phyloP scores from a whole-genome alignment of 257 asterid genomes.

The Galeopsis tetrahit region DNA sequence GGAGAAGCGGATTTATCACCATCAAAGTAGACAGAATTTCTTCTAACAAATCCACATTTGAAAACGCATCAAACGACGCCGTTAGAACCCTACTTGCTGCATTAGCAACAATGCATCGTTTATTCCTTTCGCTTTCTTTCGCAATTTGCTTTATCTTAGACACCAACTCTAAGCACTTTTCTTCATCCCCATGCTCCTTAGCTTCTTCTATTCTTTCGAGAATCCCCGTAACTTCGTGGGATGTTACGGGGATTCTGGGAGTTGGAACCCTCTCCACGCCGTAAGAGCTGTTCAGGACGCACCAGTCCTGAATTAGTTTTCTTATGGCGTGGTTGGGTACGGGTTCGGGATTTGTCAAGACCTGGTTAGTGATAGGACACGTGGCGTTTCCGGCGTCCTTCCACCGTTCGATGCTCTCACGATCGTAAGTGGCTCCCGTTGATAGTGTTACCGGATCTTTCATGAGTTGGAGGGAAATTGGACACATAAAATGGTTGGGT shows the following conservation, averaged over 20 bases:
- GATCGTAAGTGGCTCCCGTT: constrained; percentile 62
- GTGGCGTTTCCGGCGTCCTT: constrained; percentile 48
- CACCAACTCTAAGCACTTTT: constrained; percentile 36
- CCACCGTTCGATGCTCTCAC: constrained; percentile 63
- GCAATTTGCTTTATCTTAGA: constrained; percentile 34
- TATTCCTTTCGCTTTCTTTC: constrained; percentile 55
- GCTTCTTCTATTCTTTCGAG: constrained; percentile 29
- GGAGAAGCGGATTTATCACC: constrained; percentile 32
- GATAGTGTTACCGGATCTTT: constrained; percentile 71
- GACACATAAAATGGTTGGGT: constrained; percentile 46
- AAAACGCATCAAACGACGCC: constrained; percentile 42
- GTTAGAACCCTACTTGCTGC: constrained; percentile 41
- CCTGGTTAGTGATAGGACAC: constrained; percentile 58
- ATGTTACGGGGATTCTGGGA: constrained; percentile 44
- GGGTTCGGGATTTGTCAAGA: constrained; percentile 30
- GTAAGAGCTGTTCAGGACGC: constrained; percentile 46
- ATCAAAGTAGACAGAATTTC: constrained; percentile 45
- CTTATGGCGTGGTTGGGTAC: constrained; percentile 49
- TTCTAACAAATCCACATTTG: constrained; percentile 29
- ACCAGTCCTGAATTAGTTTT: constrained; percentile 61
- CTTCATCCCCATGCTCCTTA: constrained; percentile 3
- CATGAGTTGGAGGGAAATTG: constrained; percentile 53
- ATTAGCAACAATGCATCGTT: constrained; percentile 37
- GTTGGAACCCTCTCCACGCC: constrained; percentile 61
- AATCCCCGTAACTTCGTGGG: constrained; percentile 41